Evolutionary conservation across 1,284 basidiomycete genomes (phyloP).

Genomic region (Dichomitus squalens): DNA sequence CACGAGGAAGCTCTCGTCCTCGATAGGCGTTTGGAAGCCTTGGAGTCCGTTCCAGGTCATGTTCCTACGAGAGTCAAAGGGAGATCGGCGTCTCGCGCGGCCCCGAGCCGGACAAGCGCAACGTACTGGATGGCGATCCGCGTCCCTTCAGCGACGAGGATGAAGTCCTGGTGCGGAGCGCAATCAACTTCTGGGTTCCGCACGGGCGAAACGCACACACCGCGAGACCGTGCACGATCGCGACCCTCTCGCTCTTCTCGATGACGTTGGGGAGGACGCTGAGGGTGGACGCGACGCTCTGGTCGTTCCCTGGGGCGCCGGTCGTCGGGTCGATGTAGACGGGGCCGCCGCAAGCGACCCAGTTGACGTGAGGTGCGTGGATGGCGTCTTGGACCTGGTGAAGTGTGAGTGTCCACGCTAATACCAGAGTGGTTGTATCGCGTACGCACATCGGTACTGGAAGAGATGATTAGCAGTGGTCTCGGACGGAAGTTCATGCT

Average conservation of each 20-base stretch:
- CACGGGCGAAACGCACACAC: conserved; percentile 3
- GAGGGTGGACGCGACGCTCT: conserved; percentile 39
- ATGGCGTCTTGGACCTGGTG: conserved; percentile 58
- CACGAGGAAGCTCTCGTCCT: conserved; percentile 38
- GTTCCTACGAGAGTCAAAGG: conserved; percentile 32
- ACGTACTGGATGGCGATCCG: conserved; percentile 61
- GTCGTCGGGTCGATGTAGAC: conserved; percentile 49
- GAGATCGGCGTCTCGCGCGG: background rate
- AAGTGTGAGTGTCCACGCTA: too few species aligned
- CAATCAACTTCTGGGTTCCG: background rate
- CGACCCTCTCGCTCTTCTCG: conserved; percentile 42
- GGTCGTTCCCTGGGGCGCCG: conserved; percentile 34
- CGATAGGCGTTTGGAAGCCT: conserved; percentile 43
- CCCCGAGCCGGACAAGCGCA: background rate
- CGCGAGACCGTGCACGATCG: conserved; percentile 35
- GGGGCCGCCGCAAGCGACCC: conserved; percentile 47
- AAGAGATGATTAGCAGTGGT: conserved; percentile 16
- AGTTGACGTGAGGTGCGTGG: conserved; percentile 58
- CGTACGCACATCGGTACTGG: conserved; percentile 42
- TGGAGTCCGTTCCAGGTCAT: conserved; percentile 44
- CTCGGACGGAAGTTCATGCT: background rate
- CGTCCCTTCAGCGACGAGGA: conserved; percentile 58
- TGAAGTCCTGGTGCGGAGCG: conserved; percentile 45
- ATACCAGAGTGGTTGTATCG: background rate
- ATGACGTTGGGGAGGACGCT: conserved; percentile 43